Conservation (phyloP, 2,329 filamentous ascomycete species). For the Pseudofabraea citricarpa region DNA sequence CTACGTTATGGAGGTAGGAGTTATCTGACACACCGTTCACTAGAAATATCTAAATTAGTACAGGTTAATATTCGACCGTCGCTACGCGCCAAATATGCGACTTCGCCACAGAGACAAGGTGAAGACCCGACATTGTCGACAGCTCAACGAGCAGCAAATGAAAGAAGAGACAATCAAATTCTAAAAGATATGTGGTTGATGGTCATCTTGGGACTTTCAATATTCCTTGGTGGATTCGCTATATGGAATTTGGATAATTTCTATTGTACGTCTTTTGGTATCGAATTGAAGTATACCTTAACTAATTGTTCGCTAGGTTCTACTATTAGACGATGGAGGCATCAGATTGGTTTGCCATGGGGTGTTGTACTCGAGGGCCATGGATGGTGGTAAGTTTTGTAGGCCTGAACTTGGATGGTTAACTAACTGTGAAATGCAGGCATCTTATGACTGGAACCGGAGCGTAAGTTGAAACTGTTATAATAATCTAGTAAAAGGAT, state of each 20-base stretch:
- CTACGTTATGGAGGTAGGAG: constrained; percentile 61
- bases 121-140: constrained; percentile 30
- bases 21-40: neutral
- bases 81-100: constrained; percentile 30
- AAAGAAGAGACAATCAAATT: constrained; percentile 51
- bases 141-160: constrained; percentile 40
- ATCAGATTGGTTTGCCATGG: constrained; percentile 63
- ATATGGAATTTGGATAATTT: constrained; percentile 66
- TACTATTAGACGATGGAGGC: constrained; percentile 43
- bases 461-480: constrained; percentile 29
- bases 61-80: constrained; percentile 54
- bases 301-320: constrained; percentile 4
- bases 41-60: constrained; percentile 35
- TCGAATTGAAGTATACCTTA: constrained; percentile 5
- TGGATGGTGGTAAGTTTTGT: constrained; percentile 58
- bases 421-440: constrained; percentile 27
- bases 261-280: constrained; percentile 45
- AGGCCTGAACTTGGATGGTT: neutral
- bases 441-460: constrained; percentile 69
- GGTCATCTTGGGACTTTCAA: constrained; percentile 53
- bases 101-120: constrained; percentile 34
- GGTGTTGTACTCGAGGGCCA: constrained; percentile 68
- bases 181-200: constrained; percentile 65
- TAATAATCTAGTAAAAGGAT: neutral
- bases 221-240: constrained; percentile 62